These are phyloP conservation scores for Schizothecium vesticola DNA, from an alignment of 495 filamentous ascomycete species.

Conservation along the genomic window DNA sequence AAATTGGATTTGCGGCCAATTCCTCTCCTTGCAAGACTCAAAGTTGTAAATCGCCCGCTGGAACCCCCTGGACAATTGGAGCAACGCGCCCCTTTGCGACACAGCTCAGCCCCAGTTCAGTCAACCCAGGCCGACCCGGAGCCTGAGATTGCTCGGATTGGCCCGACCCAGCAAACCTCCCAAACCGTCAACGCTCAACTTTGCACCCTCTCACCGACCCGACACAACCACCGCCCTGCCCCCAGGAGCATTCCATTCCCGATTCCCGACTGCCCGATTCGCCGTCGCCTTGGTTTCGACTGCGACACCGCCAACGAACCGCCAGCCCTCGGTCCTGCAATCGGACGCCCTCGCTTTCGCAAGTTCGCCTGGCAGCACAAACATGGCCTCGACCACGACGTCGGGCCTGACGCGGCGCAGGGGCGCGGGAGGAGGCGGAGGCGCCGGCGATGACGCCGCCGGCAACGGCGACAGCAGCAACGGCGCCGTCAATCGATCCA, in stretches of 20 bases:
- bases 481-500: constrained; percentile 31
- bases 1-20: background rate
- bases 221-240: background rate
- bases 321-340: background rate
- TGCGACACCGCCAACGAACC: background rate
- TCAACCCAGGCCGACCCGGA: background rate
- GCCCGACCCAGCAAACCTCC: background rate
- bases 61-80: background rate
- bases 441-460: constrained; percentile 7
- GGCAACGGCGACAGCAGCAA: constrained; percentile 24
- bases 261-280: background rate
- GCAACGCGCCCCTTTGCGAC: background rate
- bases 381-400: constrained; percentile 27
- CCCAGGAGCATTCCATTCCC: background rate
- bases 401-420: constrained; percentile 35
- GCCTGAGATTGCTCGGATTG: constrained; percentile 3
- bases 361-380: background rate
- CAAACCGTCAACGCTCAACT: background rate
- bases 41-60: background rate
- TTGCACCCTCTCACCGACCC: background rate
- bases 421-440: constrained; percentile 26
- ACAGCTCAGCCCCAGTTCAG: background rate
- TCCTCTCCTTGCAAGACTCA: background rate
- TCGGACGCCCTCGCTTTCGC: background rate
- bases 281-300: background rate